phyloP scores from a whole-genome alignment of 257 asterid genomes.

The Solanum lycopersicoides region DNA sequence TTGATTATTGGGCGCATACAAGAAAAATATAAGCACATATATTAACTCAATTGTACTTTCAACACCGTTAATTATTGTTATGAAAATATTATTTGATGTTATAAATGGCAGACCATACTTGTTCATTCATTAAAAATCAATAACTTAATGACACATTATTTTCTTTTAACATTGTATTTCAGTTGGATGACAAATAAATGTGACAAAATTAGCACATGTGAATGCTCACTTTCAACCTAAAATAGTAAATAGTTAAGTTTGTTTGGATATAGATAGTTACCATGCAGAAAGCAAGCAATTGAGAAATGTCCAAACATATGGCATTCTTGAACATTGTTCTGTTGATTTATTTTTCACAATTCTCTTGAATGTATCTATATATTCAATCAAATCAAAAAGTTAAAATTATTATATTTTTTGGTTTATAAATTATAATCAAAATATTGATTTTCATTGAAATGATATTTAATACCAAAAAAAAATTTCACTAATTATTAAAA shows the following conservation, averaged over 20 bases:
- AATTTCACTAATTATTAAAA: no score
- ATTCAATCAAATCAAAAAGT: background rate
- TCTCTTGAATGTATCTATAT: slow-evolving; percentile 72
- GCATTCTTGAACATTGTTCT: slow-evolving; percentile 70
- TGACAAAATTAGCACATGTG: no score
- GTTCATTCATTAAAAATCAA: background rate
- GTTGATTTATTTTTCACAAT: slow-evolving; percentile 43
- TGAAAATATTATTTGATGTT: slow-evolving; percentile 55
- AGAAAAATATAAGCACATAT: slow-evolving; percentile 38
- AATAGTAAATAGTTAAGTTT: no score
- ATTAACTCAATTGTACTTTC: slow-evolving; percentile 52
- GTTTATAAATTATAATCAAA: background rate
- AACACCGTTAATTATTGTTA: slow-evolving; percentile 55
- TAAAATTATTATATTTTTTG: background rate
- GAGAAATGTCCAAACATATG: slow-evolving; percentile 66
- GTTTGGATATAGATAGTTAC: slow-evolving; percentile 14
- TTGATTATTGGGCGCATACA: slow-evolving; percentile 46
- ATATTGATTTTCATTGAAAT: background rate
- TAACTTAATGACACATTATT: no score
- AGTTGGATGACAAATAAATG: no score
- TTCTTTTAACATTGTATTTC: no score
- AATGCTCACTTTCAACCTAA: no score
- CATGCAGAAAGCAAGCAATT: slow-evolving; percentile 79
- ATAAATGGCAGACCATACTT: slow-evolving; percentile 87
- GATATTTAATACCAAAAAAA: no score